Percentiles rank a stretch among this genome's conserved stretches.
Conservation (phyloP, 2,329 filamentous ascomycete species). For the Ascocoryne sarcoides region DNA sequence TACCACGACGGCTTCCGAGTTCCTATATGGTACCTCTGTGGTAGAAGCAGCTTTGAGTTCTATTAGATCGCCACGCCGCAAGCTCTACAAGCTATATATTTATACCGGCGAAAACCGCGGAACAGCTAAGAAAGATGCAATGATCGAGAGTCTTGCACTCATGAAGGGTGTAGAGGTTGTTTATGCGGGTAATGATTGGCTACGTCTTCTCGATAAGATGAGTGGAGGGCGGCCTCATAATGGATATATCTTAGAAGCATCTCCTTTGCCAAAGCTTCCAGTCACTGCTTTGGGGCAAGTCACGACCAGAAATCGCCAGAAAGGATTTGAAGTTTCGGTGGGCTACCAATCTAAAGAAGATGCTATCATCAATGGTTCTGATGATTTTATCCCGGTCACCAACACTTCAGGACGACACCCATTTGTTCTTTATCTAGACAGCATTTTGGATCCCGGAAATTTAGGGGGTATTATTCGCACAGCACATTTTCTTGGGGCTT, state of each 20-base stretch:
- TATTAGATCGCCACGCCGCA: constrained; percentile 44
- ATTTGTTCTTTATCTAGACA: constrained; percentile 64
- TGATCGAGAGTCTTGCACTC: constrained; percentile 39
- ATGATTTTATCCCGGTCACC: constrained; percentile 37
- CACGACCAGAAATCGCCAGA: constrained; percentile 18
- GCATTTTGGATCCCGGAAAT: constrained; percentile 80
- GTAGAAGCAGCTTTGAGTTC: constrained; percentile 71
- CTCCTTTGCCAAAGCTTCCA: constrained; percentile 66
- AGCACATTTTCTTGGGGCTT: constrained; percentile 82
- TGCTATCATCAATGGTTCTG: constrained; percentile 58
- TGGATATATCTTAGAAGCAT: constrained; percentile 79
- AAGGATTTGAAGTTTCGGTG: constrained; percentile 50
- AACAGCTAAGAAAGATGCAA: constrained; percentile 36
- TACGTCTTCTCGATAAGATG: constrained; percentile 74
- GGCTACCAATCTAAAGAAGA: constrained; percentile 69
- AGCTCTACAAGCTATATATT: constrained; percentile 79
- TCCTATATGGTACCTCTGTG: constrained; percentile 76
- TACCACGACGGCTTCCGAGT: constrained; percentile 82
- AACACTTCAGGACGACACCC: constrained; percentile 45
- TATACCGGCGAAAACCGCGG: constrained; percentile 50
- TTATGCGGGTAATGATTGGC: constrained; percentile 49
- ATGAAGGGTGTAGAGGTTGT: constrained; percentile 44
- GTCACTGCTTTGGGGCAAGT: constrained; percentile 44
- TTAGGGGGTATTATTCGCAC: constrained; percentile 82
- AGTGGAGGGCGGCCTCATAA: constrained; percentile 79